Percentiles rank a stretch among this genome's conserved stretches.
These are phyloP conservation scores for Claviceps quebecensis DNA, from an alignment of 2,329 filamentous ascomycete genomes.

Conservation along the genomic window DNA sequence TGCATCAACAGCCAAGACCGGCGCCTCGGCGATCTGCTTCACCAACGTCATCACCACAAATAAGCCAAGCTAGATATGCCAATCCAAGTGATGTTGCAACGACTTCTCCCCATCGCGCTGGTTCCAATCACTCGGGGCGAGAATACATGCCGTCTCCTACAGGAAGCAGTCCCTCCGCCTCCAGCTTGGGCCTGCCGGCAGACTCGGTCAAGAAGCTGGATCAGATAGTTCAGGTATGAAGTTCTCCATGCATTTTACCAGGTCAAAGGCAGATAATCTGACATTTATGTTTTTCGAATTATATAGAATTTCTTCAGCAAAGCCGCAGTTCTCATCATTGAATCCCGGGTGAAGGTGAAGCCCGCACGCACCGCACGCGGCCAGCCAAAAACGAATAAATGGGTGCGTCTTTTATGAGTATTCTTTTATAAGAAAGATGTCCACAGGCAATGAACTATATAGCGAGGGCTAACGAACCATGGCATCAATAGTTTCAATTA, in stretches of 20 bases:
- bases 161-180: conserved; percentile 26
- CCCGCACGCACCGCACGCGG: conserved; percentile 28
- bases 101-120: conserved; percentile 27
- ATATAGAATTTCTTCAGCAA: conserved; percentile 81
- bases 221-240: conserved; percentile 73
- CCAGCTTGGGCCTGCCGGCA: conserved; percentile 40
- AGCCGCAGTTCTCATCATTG: conserved; percentile 68
- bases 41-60: conserved; percentile 56
- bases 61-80: conserved; percentile 52
- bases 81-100: conserved; percentile 52
- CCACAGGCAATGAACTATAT: background rate
- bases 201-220: conserved; percentile 71
- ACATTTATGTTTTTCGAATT: background rate
- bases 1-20: conserved; percentile 83
- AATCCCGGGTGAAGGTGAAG: conserved; percentile 61
- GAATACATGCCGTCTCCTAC: conserved; percentile 34
- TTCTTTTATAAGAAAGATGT: background rate
- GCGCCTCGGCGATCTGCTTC: conserved; percentile 54
- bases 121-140: conserved; percentile 28
- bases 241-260: background rate
- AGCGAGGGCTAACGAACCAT: background rate
- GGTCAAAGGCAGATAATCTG: background rate
- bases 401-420: conserved; percentile 44
- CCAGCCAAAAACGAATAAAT: conserved; percentile 60
- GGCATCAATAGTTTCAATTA: conserved; percentile 64